Evolutionary conservation across 2,329 filamentous ascomycete genomes (phyloP).

Genomic region (Bipolaris gigantea): DNA sequence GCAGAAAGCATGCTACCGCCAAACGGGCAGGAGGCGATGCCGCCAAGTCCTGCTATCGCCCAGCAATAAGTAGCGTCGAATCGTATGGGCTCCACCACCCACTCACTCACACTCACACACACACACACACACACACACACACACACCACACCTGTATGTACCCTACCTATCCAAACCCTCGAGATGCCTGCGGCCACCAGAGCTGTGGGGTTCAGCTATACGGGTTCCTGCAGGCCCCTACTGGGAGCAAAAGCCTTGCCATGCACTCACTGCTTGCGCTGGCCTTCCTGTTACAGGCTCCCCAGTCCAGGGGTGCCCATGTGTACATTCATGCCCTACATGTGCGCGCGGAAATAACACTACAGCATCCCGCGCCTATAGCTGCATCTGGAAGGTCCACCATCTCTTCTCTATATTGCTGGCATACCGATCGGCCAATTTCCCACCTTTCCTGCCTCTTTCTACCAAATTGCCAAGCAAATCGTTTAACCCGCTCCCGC

Average conservation of each 20-base stretch:
- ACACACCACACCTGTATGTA: neutral
- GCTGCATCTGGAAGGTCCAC: slow-evolving; percentile 23
- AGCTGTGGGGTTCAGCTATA: slow-evolving; percentile 9
- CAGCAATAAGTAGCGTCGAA: slow-evolving; percentile 6
- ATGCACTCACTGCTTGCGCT: neutral
- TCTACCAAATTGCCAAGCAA: slow-evolving; percentile 20
- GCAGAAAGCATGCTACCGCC: slow-evolving; percentile 8
- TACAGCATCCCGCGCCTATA: slow-evolving; percentile 7
- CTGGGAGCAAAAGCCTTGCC: slow-evolving; percentile 1
- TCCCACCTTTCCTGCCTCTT: slow-evolving; percentile 23
- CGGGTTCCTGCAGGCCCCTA: slow-evolving; percentile 25
- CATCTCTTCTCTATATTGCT: slow-evolving; percentile 21
- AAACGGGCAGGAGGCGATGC: slow-evolving; percentile 20
- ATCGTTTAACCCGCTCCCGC: slow-evolving; percentile 6
- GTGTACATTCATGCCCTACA: neutral
- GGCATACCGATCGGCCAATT: slow-evolving; percentile 12
- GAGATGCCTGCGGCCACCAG: neutral
- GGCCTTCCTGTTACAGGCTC: neutral
- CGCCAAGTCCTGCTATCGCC: slow-evolving; percentile 18
- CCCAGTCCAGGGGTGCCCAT: neutral
- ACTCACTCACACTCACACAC: too few relatives aligned
- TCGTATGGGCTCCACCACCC: slow-evolving; percentile 5
- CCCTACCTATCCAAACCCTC: slow-evolving; percentile 2
- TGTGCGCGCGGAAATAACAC: slow-evolving; percentile 9
- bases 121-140: too few relatives aligned